A percentile compares a stretch with the other conserved stretches of the same genome.
These are phyloP conservation scores for Hippophae tibetana DNA, from an alignment of 306 rosid species.

Conservation along the genomic window DNA sequence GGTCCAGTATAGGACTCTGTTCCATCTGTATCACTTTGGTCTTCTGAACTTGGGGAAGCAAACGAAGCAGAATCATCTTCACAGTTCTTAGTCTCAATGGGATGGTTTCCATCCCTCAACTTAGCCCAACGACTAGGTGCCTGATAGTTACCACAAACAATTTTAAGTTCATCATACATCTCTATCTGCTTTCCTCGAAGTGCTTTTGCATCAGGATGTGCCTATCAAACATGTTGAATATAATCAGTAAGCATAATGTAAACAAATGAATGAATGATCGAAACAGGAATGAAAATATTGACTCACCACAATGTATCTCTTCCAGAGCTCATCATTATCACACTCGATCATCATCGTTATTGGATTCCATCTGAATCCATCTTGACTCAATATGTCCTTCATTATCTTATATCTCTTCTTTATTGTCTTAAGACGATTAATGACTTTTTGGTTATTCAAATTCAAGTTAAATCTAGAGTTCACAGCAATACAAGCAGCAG, in stretches of 20 bases:
- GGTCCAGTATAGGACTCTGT: slow-evolving; percentile 56
- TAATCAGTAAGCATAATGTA: slow-evolving; percentile 9
- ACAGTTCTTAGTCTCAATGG: slow-evolving; percentile 33
- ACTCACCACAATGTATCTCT: slow-evolving; percentile 57
- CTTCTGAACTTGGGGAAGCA: slow-evolving; percentile 58
- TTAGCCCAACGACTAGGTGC: slow-evolving; percentile 64
- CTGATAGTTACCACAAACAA: slow-evolving; percentile 77
- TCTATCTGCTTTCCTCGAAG: slow-evolving; percentile 58
- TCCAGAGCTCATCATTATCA: slow-evolving; percentile 60
- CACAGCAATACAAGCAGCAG: slow-evolving; percentile 70
- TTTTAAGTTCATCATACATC: slow-evolving; percentile 75
- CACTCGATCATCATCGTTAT: slow-evolving; percentile 52
- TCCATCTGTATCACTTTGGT: slow-evolving; percentile 51
- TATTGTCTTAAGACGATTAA: slow-evolving; percentile 72
- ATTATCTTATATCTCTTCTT: slow-evolving; percentile 71
- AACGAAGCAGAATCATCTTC: slow-evolving; percentile 57
- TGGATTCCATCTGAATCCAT: slow-evolving; percentile 70
- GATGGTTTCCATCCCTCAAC: slow-evolving; percentile 43
- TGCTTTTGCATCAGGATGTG: slow-evolving; percentile 64
- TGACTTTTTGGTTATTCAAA: slow-evolving; percentile 72
- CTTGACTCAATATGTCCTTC: slow-evolving; percentile 57
- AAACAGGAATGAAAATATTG: slow-evolving; percentile 4
- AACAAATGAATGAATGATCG: slow-evolving; percentile 6
- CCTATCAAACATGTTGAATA: slow-evolving; percentile 37
- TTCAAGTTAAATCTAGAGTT: slow-evolving; percentile 55